These are phyloP conservation scores for Thraustotheca clavata DNA, from an alignment of 352 stramenopile species.

Conservation along the genomic window DNA sequence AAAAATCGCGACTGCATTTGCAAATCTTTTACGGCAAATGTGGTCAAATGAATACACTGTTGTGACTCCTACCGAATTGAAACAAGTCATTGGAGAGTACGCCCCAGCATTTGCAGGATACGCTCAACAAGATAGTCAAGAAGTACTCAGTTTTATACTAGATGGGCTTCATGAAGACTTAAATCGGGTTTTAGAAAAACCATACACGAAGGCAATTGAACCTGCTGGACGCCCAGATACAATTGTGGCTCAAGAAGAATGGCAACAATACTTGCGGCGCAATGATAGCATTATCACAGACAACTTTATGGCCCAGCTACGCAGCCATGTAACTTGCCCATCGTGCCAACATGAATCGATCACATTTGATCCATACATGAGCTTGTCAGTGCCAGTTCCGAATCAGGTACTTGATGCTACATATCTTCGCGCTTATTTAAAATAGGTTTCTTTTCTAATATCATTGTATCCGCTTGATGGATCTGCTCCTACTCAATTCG, in stretches of 20 bases:
- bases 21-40: slow-evolving; percentile 88
- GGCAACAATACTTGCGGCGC: slow-evolving; percentile 76
- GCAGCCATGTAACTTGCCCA: slow-evolving; percentile 77
- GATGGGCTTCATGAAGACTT: slow-evolving; percentile 90
- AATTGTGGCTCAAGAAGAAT: slow-evolving; percentile 67
- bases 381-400: slow-evolving; percentile 81
- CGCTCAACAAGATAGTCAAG: slow-evolving; percentile 87
- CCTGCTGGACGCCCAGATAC: slow-evolving; percentile 52
- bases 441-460: slow-evolving; percentile 31
- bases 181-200: slow-evolving; percentile 79
- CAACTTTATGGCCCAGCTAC: slow-evolving; percentile 85
- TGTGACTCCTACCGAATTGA: slow-evolving; percentile 66
- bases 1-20: slow-evolving; percentile 91
- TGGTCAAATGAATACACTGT: slow-evolving; percentile 88
- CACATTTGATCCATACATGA: slow-evolving; percentile 88
- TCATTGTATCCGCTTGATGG: slow-evolving; percentile 70
- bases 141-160: slow-evolving; percentile 89
- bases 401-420: slow-evolving; percentile 38
- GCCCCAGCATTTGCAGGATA: slow-evolving; percentile 85
- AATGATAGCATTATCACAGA: slow-evolving; percentile 91
- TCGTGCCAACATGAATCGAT: slow-evolving; percentile 71
- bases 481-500: slow-evolving; percentile 66
- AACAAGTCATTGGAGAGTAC: slow-evolving; percentile 78
- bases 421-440: not conserved
- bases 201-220: slow-evolving; percentile 66